Conservation (phyloP, 306 rosid genomes). For the Trifolium pratense region DNA sequence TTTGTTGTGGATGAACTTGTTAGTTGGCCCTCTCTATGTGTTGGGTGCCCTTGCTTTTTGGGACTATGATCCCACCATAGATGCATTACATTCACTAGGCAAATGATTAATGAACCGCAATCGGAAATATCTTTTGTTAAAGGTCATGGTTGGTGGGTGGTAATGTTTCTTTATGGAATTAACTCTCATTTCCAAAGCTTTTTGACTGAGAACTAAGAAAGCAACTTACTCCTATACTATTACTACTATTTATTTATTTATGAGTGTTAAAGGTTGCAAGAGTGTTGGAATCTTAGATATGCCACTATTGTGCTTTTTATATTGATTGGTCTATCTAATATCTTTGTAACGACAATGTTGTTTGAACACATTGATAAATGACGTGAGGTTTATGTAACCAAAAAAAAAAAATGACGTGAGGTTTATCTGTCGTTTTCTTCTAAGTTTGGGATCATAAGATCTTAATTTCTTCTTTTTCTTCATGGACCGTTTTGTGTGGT, state of each 20-base stretch:
- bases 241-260: slow-evolving; percentile 1
- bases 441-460: slow-evolving; percentile 18
- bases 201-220: slow-evolving; percentile 42
- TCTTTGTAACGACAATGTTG: slow-evolving; percentile 21
- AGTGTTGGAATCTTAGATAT: slow-evolving; percentile 42
- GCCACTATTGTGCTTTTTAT: slow-evolving; percentile 15
- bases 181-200: background rate
- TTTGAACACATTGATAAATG: slow-evolving; percentile 37
- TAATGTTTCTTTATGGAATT: slow-evolving; percentile 27
- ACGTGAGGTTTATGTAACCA: slow-evolving; percentile 36
- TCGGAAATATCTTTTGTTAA: slow-evolving; percentile 37
- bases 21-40: slow-evolving; percentile 14
- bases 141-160: background rate
- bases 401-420: slow-evolving; percentile 36
- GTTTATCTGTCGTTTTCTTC: slow-evolving; percentile 33
- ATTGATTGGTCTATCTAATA: slow-evolving; percentile 22
- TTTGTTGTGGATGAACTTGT: background rate
- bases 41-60: background rate
- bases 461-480: slow-evolving; percentile 25
- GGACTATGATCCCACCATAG: slow-evolving; percentile 35
- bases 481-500: slow-evolving; percentile 25
- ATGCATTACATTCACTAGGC: slow-evolving; percentile 37
- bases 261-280: slow-evolving; percentile 25
- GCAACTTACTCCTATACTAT: slow-evolving; percentile 12
- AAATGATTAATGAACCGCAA: slow-evolving; percentile 38